Evolutionary conservation across 139 green algal species (phyloP).

Genomic region (Mychonastes homosphaera): DNA sequence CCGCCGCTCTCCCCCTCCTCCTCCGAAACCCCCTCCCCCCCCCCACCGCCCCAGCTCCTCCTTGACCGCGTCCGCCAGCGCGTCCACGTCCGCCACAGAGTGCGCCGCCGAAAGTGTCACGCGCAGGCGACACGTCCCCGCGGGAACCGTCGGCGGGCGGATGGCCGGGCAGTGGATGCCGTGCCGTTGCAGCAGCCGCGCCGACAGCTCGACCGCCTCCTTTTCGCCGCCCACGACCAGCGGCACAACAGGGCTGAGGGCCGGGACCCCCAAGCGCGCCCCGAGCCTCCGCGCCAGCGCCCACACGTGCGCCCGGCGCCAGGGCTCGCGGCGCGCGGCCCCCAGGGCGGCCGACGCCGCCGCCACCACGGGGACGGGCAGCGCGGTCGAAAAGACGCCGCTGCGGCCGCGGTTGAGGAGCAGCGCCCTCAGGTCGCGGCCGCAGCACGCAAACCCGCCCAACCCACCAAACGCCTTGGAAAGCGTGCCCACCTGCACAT

Average conservation of each 20-base stretch:
- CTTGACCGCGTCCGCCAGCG: conserved; percentile 31
- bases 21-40: no score
- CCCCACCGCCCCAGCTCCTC: neutral
- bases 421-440: conserved; percentile 35
- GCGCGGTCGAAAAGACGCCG: conserved; percentile 73
- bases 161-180: conserved; percentile 88
- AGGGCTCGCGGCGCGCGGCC: conserved; percentile 56
- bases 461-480: conserved; percentile 80
- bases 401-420: conserved; percentile 58
- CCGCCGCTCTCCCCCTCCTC: no score
- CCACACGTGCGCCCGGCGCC: conserved; percentile 59
- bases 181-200: conserved; percentile 36
- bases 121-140: conserved; percentile 64
- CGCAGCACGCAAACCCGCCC: conserved; percentile 80
- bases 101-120: conserved; percentile 73
- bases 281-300: conserved; percentile 32
- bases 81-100: conserved; percentile 40
- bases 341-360: conserved; percentile 56
- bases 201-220: conserved; percentile 39
- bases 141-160: conserved; percentile 78
- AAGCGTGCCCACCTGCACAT: conserved; percentile 87
- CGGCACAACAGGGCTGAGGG: conserved; percentile 69
- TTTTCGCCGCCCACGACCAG: conserved; percentile 69
- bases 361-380: conserved; percentile 67
- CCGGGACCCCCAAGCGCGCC: conserved; percentile 33